Conservation (phyloP, 768 basidiomycete species). For the Agaricus sinodeliciosus region DNA sequence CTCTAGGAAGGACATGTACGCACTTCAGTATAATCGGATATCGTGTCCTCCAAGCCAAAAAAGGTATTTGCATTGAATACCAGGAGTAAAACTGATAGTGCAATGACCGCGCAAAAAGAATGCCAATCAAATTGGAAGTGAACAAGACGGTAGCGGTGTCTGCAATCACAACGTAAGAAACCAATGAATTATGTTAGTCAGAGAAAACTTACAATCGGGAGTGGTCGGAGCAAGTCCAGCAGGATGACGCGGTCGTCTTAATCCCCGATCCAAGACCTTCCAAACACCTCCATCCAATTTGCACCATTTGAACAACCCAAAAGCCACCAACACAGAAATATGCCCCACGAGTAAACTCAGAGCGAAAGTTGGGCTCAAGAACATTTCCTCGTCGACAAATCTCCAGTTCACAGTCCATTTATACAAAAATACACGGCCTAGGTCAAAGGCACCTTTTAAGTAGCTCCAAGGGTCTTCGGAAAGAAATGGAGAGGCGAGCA, state of each 20-base stretch:
- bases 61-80: constrained; percentile 90
- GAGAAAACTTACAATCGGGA: constrained; percentile 54
- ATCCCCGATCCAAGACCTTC: constrained; percentile 45
- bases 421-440: constrained; percentile 84
- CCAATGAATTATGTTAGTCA: not conserved
- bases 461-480: constrained; percentile 56
- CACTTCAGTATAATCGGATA: constrained; percentile 62
- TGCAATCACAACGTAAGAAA: constrained; percentile 20
- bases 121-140: constrained; percentile 89
- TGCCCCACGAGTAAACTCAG: constrained; percentile 62
- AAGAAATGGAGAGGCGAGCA: constrained; percentile 70
- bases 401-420: constrained; percentile 99
- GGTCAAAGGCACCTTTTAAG: constrained; percentile 72
- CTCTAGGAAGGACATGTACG: constrained; percentile 15
- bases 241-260: constrained; percentile 43
- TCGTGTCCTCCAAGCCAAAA: constrained; percentile 69
- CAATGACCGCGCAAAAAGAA: constrained; percentile 86
- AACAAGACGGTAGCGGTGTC: constrained; percentile 78
- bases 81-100: constrained; percentile 99
- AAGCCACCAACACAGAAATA: constrained; percentile 46
- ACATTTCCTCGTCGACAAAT: constrained; percentile 70
- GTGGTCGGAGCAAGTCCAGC: constrained; percentile 41
- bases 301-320: constrained; percentile 77
- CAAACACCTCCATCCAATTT: constrained; percentile 60
- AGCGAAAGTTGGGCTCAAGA: constrained; percentile 61